Conservation (phyloP, 495 filamentous ascomycete species). For the Penicillium angulare region DNA sequence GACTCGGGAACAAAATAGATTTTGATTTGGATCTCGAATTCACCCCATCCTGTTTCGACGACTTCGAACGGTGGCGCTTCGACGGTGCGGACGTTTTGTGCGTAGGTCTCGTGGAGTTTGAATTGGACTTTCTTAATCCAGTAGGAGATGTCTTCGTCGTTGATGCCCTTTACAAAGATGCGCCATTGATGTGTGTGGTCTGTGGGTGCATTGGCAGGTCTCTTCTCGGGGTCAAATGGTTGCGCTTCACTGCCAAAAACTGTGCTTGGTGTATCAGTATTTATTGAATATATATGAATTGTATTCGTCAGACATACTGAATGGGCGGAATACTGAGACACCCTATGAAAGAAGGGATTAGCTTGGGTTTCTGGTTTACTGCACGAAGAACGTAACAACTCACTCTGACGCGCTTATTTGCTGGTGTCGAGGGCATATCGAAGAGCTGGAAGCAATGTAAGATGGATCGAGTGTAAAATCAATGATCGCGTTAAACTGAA, state of each 20-base stretch:
- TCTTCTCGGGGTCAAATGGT: conserved; percentile 68
- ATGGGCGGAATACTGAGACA: conserved; percentile 71
- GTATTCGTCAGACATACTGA: conserved; percentile 46
- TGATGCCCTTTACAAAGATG: conserved; percentile 83
- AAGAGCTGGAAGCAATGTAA: not conserved
- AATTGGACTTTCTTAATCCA: conserved; percentile 98
- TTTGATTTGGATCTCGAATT: conserved; percentile 94
- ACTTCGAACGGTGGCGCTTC: conserved; percentile 80
- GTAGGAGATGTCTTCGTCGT: conserved; percentile 84
- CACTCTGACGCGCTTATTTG: conserved; percentile 59
- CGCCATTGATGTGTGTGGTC: conserved; percentile 97
- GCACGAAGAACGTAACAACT: conserved; percentile 8
- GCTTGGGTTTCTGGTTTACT: not conserved
- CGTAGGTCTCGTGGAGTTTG: conserved; percentile 94
- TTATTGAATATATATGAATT: not conserved
- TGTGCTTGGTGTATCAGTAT: conserved; percentile 17
- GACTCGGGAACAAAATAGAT: conserved; percentile 84
- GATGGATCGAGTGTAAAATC: not conserved
- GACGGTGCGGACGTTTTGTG: conserved; percentile 78
- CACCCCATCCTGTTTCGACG: conserved; percentile 92
- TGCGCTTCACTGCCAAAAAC: conserved; percentile 77
- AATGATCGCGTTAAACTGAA: conserved; percentile 1
- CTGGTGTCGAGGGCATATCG: conserved; percentile 55
- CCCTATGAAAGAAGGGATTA: conserved; percentile 47
- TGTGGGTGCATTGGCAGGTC: conserved; percentile 55